Conservation (phyloP, 257 asterid species). For the Solanum phureja region DNA sequence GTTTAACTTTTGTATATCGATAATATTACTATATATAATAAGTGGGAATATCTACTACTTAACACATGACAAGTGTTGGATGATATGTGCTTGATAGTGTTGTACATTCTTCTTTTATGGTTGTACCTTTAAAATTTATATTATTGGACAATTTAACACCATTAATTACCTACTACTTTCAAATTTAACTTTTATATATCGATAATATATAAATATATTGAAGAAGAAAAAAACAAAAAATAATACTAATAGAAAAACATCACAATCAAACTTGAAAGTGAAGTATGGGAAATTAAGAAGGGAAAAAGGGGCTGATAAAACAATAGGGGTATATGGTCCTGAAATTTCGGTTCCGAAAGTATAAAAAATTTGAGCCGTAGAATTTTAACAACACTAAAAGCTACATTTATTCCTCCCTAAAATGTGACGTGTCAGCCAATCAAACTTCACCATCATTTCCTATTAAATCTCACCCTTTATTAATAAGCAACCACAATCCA, state of each 20-base stretch:
- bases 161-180: too few species aligned
- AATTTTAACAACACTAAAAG: constrained; percentile 15
- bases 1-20: not conserved
- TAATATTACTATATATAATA: too few species aligned
- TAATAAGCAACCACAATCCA: constrained; percentile 29
- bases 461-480: constrained; percentile 15
- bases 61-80: too few species aligned
- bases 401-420: constrained; percentile 27
- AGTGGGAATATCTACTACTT: too few species aligned
- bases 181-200: too few species aligned
- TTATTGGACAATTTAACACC: too few species aligned
- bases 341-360: constrained; percentile 25
- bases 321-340: not conserved
- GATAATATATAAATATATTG: not conserved
- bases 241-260: not conserved
- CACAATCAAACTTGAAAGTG: constrained; percentile 20
- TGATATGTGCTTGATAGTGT: too few species aligned
- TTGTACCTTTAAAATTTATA: too few species aligned
- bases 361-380: constrained; percentile 28
- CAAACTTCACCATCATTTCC: constrained; percentile 24
- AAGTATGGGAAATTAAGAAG: constrained; percentile 7
- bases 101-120: too few species aligned
- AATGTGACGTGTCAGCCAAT: constrained; percentile 29
- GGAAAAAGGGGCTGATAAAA: not conserved
- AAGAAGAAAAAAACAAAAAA: not conserved